Base-by-base conservation (phyloP, 495 filamentous ascomycete genomes). In the Penicillium macrosclerotiorum region DNA sequence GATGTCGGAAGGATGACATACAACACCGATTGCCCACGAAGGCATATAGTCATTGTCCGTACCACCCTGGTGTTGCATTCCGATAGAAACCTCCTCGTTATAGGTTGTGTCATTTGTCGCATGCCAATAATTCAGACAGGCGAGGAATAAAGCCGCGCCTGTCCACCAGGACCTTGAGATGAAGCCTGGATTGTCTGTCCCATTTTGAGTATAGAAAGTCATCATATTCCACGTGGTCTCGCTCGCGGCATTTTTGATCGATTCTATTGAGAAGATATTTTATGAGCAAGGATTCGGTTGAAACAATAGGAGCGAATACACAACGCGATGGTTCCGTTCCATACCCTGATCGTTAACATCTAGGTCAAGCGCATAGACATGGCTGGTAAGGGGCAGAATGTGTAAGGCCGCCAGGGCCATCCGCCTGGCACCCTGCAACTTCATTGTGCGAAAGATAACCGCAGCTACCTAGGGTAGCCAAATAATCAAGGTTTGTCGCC, bases 41-140 rank as follows among this genome's bases (percentile, higher is more conserved):
- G 79, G 78, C 62, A 81, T 78, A 65, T 81, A 89, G 65, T 89
- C 81, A 26, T 71, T 49, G 34, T 78, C 52, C 0, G 45, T 25
- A 12, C 85, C 85, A 14, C 76, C 72, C 60, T 90, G 86, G 51
- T 57, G 74, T 33, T 85, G 69, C 61, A 90, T 58, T 12, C 76
- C 81, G 13, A 80, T 46, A 20, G 62, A 77, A 14, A 78, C 63
- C 18, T 85, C 55, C 14, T 81, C 64, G 67, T 88, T 88, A 68
- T 86, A 86, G 18, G 77, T 72, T 17, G 59, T 57, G 63, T 90
- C 86, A 25, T 79, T 81, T 3, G 86, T 88, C 47, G 74, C 75
- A 56, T 80, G 72, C 84, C 84, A 88, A 61, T 89, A 89, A 55
- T 89, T 83, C 37, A 89, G 75, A 65, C 83, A 52, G 1, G 76